Percentiles rank a stretch among this genome's conserved stretches.
Evolutionary conservation across 495 filamentous ascomycete genomes (phyloP).

Genomic region (Parachaetomium inaequale): DNA sequence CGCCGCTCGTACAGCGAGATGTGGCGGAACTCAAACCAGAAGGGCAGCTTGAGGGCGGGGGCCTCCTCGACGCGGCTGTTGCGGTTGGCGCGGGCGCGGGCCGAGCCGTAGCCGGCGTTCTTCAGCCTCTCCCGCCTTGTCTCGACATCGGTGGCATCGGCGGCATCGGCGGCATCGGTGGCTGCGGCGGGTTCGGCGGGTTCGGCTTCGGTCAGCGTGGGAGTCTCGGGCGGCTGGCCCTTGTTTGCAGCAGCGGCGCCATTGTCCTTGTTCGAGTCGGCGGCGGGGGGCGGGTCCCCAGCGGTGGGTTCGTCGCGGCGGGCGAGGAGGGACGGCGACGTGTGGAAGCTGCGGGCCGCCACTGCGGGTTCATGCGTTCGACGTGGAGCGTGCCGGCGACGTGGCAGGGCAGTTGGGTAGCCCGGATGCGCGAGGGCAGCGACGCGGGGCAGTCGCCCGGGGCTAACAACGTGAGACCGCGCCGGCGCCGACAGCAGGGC

Average conservation of each 20-base stretch:
- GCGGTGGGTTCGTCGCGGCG: conserved; percentile 16
- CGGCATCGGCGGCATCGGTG: too few species aligned
- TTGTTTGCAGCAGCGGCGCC: conserved; percentile 2
- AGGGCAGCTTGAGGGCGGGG: conserved; percentile 42
- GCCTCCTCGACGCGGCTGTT: conserved; percentile 40
- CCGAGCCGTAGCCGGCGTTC: conserved; percentile 33
- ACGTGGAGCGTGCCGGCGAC: neutral
- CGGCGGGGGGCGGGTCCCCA: neutral
- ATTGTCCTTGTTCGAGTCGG: conserved; percentile 7
- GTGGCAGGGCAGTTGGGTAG: neutral
- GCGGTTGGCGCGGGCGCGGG: conserved; percentile 37
- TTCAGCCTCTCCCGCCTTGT: conserved; percentile 19
- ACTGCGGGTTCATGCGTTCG: neutral
- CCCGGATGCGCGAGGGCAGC: conserved; percentile 6
- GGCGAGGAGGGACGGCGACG: conserved; percentile 19
- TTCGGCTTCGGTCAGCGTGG: neutral
- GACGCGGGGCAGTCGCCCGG: conserved; percentile 23
- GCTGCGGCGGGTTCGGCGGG: neutral
- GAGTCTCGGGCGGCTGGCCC: conserved; percentile 4
- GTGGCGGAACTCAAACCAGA: conserved; percentile 39
- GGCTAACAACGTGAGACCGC: conserved; percentile 1
- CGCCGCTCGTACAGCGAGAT: conserved; percentile 30
- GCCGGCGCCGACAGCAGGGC: conserved; percentile 31
- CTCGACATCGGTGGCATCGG: conserved; percentile 7
- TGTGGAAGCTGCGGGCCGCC: conserved; percentile 19